Percentiles rank a stretch among this genome's conserved stretches.
Conservation (phyloP, 2,329 filamentous ascomycete species). For the Teratosphaeria gauchensis region DNA sequence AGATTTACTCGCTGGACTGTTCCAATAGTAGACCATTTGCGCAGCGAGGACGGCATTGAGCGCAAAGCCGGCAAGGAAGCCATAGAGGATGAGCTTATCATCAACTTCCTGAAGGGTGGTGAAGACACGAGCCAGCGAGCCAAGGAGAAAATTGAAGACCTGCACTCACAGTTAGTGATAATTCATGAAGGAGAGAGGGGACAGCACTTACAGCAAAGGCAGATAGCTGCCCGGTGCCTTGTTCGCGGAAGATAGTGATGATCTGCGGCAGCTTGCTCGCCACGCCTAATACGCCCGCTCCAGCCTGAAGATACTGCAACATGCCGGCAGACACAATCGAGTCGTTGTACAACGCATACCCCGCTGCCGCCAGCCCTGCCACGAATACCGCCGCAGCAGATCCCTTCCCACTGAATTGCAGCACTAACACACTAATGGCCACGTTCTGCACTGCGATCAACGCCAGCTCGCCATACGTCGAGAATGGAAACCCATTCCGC, state of each 20-base stretch:
- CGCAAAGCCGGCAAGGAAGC: conserved; percentile 83
- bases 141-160: conserved; percentile 97
- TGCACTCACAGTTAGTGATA: conserved; percentile 28
- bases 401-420: conserved; percentile 66
- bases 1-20: conserved; percentile 41
- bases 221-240: conserved; percentile 87
- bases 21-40: conserved; percentile 98
- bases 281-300: conserved; percentile 71
- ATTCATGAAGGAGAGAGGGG: conserved; percentile 1
- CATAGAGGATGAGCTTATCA: conserved; percentile 91
- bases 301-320: conserved; percentile 70
- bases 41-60: conserved; percentile 77
- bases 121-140: conserved; percentile 89
- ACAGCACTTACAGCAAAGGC: conserved; percentile 72
- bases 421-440: conserved; percentile 73
- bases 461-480: conserved; percentile 90
- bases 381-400: conserved; percentile 67
- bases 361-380: conserved; percentile 59
- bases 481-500: conserved; percentile 86
- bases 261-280: conserved; percentile 95
- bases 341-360: conserved; percentile 60
- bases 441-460: conserved; percentile 90
- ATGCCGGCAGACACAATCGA: conserved; percentile 55
- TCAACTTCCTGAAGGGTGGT: conserved; percentile 96
- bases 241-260: conserved; percentile 69